These are phyloP conservation scores for Colletotrichum sp. DNA, from an alignment of 2,329 filamentous ascomycete species.

Conservation along the genomic window DNA sequence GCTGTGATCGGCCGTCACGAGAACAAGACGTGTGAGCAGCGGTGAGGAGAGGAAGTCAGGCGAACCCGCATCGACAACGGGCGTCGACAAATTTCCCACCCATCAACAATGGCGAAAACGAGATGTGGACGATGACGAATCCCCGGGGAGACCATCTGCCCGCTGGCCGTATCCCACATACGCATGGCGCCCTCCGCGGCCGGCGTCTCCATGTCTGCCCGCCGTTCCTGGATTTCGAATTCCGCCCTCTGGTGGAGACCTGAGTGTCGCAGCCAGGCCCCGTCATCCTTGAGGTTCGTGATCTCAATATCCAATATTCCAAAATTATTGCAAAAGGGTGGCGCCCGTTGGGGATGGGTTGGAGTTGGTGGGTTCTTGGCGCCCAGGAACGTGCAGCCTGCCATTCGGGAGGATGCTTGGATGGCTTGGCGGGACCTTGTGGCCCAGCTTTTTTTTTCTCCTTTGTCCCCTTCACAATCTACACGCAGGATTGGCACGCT, in stretches of 20 bases:
- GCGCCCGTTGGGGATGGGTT: not conserved
- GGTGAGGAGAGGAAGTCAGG: not conserved
- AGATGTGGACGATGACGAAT: not conserved
- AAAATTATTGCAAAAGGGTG: not conserved
- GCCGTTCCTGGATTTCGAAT: not conserved
- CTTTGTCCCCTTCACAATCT: not conserved
- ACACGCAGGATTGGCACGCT: not conserved
- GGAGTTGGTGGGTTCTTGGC: not conserved
- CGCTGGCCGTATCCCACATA: not conserved
- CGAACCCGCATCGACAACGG: not conserved
- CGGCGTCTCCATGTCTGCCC: not conserved
- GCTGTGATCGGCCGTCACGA: not conserved
- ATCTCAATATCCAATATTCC: not conserved
- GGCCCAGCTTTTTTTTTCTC: not conserved
- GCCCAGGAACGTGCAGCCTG: not conserved
- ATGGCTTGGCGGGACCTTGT: not conserved
- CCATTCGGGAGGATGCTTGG: not conserved
- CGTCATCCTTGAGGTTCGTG: not conserved
- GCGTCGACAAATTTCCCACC: not conserved
- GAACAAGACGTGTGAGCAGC: not conserved
- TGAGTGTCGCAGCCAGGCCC: not conserved
- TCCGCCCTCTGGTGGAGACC: not conserved
- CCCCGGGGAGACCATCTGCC: not conserved
- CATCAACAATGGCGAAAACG: not conserved
- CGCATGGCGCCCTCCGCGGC: not conserved